Percentiles rank a stretch among this genome's conserved stretches.
phyloP scores from a whole-genome alignment of 306 rosid species.

The Casuarina glauca region DNA sequence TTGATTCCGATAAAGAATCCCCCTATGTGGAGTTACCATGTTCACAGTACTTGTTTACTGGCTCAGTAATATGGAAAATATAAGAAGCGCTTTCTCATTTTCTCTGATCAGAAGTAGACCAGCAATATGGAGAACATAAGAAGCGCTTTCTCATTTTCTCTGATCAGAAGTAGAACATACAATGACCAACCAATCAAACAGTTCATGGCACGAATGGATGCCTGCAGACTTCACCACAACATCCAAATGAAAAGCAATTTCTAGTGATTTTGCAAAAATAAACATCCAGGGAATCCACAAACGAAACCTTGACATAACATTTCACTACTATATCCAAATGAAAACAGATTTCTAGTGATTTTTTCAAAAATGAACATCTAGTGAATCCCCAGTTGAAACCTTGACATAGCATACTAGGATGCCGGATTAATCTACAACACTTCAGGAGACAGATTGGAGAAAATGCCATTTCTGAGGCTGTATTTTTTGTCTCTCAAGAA shows the following conservation, averaged over 20 bases:
- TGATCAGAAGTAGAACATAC: neutral
- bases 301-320: too few species aligned
- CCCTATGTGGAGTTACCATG: neutral
- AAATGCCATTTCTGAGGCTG: too few species aligned
- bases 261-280: too few species aligned
- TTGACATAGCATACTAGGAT: too few species aligned
- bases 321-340: neutral
- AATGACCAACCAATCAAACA: neutral
- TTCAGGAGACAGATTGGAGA: too few species aligned
- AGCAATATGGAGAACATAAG: neutral
- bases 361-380: too few species aligned
- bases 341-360: neutral
- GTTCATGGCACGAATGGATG: too few species aligned
- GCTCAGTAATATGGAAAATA: neutral
- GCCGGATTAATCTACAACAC: too few species aligned
- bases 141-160: neutral
- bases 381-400: too few species aligned
- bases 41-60: neutral
- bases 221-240: neutral
- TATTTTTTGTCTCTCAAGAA: too few species aligned
- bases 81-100: neutral
- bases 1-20: neutral
- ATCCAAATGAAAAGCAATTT: neutral
- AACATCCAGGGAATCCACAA: too few species aligned
- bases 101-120: neutral